Conservation (phyloP, 2,329 filamentous ascomycete genomes). For the Geosmithia putterillii region DNA sequence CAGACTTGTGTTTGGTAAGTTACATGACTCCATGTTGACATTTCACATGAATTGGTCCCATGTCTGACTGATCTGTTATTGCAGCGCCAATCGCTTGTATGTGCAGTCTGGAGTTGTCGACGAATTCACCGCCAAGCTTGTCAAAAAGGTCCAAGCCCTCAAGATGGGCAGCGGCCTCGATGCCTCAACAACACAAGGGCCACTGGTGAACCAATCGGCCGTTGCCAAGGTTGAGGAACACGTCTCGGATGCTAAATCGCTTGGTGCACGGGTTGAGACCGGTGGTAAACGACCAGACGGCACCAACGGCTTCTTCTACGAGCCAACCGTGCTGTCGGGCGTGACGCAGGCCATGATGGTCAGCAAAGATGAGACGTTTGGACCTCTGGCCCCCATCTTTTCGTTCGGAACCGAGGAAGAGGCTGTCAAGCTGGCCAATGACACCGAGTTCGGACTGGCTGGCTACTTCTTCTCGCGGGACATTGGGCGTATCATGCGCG, state of each 20-base stretch:
- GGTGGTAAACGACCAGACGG: slow-evolving; percentile 50
- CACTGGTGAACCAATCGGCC: slow-evolving; percentile 51
- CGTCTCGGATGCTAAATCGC: slow-evolving; percentile 48
- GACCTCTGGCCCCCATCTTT: slow-evolving; percentile 58
- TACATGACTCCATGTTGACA: background rate
- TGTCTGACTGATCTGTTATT: background rate
- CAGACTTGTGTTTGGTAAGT: slow-evolving; percentile 51
- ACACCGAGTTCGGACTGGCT: slow-evolving; percentile 55
- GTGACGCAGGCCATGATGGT: slow-evolving; percentile 57
- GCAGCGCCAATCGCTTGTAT: slow-evolving; percentile 24
- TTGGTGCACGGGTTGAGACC: slow-evolving; percentile 48
- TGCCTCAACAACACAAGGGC: slow-evolving; percentile 14
- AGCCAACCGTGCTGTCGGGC: slow-evolving; percentile 54
- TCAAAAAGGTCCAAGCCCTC: slow-evolving; percentile 14
- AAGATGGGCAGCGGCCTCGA: slow-evolving; percentile 14
- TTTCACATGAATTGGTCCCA: background rate
- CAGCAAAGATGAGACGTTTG: slow-evolving; percentile 59
- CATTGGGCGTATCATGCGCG: slow-evolving; percentile 23
- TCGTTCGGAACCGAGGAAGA: slow-evolving; percentile 59
- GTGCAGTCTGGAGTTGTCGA: slow-evolving; percentile 18
- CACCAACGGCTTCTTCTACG: slow-evolving; percentile 51
- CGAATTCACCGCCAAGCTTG: slow-evolving; percentile 15
- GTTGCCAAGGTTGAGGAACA: slow-evolving; percentile 48
- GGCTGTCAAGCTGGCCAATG: slow-evolving; percentile 53
- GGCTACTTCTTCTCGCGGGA: slow-evolving; percentile 55